Base-by-base conservation (phyloP, 2,329 filamentous ascomycete genomes). In the Trichophyton equinum region DNA sequence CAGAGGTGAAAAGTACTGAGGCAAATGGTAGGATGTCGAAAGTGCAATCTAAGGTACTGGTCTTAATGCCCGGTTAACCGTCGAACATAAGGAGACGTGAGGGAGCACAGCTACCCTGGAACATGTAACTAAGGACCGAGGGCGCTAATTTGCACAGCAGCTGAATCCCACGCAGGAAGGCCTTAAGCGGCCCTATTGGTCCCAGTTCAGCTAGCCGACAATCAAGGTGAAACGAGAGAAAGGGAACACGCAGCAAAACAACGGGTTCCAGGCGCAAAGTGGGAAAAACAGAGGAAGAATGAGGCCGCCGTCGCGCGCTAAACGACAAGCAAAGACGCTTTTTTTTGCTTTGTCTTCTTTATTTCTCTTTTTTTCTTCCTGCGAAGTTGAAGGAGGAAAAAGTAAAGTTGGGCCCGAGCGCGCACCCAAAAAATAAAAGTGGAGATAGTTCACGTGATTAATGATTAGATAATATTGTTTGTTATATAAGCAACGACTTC, bases 381-480 rank as follows among this genome's bases (percentile, higher is more conserved):
- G 6, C 20, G 11, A 25, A 9, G 46, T 53, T 15, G 51, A 27
- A 27, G 27, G 27, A 38, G 49, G 13, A 30, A 36, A 36, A 55
- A 55, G 27, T 47, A 47, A 55, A 36, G 51, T 55, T 55, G 30
- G 25, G 51, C 27, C 51, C 51, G n/a, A 55, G 51, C 51, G 51
- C 51, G 13, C 25, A 18, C 30, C 30, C 33, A 38, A 38, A 38
- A 38, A 38, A 13, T 5, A 20, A 36, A n/a, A 36, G 51, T 55
- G 51, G 51, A 9, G 51, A 9, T 36, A n/a, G 18, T 4, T 55
- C 51, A 55, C 51, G 30, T 55, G 51, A 36, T 11, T 13, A 3
- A 15, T 25, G 6, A 13, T 25, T 25, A 25, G 4, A n/a, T 25
- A 51, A 51, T 30, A 13, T 13, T 38, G 1, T n/a, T 15, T 13